Evolutionary conservation across 1,284 basidiomycete genomes (phyloP).

Genomic region (Hemileia vastatrix): DNA sequence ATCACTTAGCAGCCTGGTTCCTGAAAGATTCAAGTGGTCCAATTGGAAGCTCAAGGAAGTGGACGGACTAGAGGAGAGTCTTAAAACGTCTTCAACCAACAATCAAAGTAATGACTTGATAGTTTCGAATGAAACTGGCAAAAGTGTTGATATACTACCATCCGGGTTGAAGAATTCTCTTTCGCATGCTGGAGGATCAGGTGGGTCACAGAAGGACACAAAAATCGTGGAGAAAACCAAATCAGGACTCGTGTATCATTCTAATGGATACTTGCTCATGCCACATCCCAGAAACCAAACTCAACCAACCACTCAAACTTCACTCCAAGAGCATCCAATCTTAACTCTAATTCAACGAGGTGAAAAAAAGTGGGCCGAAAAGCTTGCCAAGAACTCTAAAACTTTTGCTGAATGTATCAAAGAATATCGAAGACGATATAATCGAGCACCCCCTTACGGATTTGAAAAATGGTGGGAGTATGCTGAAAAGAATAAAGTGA

Average conservation of each 20-base stretch:
- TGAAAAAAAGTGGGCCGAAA: conserved; percentile 9
- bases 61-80: conserved; percentile 11
- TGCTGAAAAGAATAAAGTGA: conserved; percentile 1
- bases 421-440: conserved; percentile 15
- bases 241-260: neutral
- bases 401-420: conserved; percentile 3
- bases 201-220: neutral
- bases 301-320: no score
- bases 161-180: neutral
- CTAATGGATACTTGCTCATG: neutral
- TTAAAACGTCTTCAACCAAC: neutral
- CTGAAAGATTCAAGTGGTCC: conserved; percentile 19
- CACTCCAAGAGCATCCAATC: conserved; percentile 16
- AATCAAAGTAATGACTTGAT: neutral
- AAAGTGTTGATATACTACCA: neutral
- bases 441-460: conserved; percentile 12
- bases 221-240: neutral
- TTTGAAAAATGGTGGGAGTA: conserved; percentile 23
- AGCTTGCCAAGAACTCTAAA: conserved; percentile 1
- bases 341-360: conserved; percentile 1
- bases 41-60: conserved; percentile 12
- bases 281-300: no score
- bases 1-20: conserved; percentile 2
- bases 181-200: neutral
- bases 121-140: neutral